phyloP scores from a whole-genome alignment of 768 basidiomycete species.

The Boletus fagicola region DNA sequence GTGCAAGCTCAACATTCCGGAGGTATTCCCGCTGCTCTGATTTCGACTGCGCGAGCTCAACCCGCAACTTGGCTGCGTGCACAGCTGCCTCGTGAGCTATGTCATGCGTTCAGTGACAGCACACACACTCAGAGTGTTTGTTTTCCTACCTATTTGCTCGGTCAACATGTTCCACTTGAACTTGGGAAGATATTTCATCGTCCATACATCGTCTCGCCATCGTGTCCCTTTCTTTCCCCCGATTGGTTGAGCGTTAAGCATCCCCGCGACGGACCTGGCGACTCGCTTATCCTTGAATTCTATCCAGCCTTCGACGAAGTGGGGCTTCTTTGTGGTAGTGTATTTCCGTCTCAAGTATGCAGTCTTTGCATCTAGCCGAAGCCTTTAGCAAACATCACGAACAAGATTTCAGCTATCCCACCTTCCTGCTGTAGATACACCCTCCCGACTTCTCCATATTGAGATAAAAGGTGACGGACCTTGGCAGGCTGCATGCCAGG shows the following conservation, averaged over 20 bases:
- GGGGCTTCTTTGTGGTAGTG: constrained; percentile 79
- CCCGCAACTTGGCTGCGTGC: constrained; percentile 84
- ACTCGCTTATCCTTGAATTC: constrained; percentile 95
- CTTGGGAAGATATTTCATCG: constrained; percentile 96
- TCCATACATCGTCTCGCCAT: constrained; percentile 98
- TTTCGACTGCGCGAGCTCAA: constrained; percentile 84
- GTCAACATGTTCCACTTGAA: constrained; percentile 99
- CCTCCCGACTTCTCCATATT: constrained; percentile 85
- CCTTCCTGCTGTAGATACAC: constrained; percentile 95
- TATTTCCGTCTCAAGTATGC: constrained; percentile 80
- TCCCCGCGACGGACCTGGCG: constrained; percentile 85
- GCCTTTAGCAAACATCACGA: not conserved
- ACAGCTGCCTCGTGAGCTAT: constrained; percentile 91
- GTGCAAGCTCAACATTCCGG: constrained; percentile 89
- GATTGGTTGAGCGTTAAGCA: constrained; percentile 95
- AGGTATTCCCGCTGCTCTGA: constrained; percentile 92
- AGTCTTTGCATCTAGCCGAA: constrained; percentile 69
- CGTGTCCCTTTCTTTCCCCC: constrained; percentile 89
- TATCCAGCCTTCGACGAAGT: constrained; percentile 97
- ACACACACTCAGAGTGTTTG: not conserved
- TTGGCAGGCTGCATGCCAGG: constrained; percentile 98
- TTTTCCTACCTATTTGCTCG: constrained; percentile 91
- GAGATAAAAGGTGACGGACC: constrained; percentile 89
- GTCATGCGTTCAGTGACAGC: constrained; percentile 10
- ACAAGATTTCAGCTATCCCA: constrained; percentile 31